phyloP scores from a whole-genome alignment of 768 basidiomycete species.

The Boletellus ananiceps region DNA sequence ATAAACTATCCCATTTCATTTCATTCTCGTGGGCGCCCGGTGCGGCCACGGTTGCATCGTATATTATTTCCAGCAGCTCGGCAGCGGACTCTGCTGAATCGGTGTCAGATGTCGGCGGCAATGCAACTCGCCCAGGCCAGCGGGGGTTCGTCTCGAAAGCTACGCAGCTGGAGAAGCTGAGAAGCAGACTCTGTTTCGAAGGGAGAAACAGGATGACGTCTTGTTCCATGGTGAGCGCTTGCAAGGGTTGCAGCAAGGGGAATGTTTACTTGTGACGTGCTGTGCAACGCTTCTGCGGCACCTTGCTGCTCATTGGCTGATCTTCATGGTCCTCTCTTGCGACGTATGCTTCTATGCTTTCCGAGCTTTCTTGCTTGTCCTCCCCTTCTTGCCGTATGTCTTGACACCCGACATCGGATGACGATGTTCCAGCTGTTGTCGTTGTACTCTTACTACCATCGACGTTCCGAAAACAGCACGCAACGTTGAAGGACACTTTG shows the following conservation, averaged over 20 bases:
- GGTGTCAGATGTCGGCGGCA: conserved; percentile 5
- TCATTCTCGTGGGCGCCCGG: conserved; percentile 50
- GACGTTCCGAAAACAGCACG: conserved; percentile 9
- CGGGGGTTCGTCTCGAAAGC: conserved; percentile 56
- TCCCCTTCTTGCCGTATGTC: conserved; percentile 16
- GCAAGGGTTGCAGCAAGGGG: conserved; percentile 25
- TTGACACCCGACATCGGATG: conserved; percentile 10
- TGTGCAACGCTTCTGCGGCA: not conserved
- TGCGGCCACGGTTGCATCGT: conserved; percentile 27
- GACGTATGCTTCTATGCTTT: conserved; percentile 22
- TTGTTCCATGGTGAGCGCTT: conserved; percentile 25
- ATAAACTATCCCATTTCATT: conserved; percentile 57
- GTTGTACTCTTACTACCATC: conserved; percentile 25
- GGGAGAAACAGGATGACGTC: conserved; percentile 12
- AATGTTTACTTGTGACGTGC: conserved; percentile 27
- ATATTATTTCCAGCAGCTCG: conserved; percentile 19
- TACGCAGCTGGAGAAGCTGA: conserved; percentile 62
- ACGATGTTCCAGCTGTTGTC: conserved; percentile 29
- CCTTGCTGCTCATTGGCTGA: conserved; percentile 7
- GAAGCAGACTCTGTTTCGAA: conserved; percentile 47
- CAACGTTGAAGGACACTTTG: conserved; percentile 19
- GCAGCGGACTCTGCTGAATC: conserved; percentile 9
- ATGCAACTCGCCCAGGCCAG: conserved; percentile 14
- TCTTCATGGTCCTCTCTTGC: conserved; percentile 3
- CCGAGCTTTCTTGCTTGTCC: conserved; percentile 2